Evolutionary conservation across 495 filamentous ascomycete genomes (phyloP).

Genomic region (Ascodesmis nigricans): DNA sequence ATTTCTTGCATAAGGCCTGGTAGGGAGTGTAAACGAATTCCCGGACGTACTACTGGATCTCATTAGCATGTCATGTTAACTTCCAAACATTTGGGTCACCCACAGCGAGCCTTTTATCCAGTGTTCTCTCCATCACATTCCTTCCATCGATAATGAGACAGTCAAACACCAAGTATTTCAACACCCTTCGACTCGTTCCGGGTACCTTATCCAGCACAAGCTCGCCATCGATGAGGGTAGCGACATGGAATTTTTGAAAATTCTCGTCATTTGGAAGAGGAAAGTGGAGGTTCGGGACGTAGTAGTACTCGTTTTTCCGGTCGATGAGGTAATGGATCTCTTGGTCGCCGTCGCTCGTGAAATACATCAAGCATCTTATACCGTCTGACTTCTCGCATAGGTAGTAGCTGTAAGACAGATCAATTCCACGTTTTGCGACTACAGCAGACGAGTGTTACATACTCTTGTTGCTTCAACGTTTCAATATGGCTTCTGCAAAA

Average conservation of each 20-base stretch:
- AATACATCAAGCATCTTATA: conserved; percentile 81
- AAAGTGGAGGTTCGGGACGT: conserved; percentile 55
- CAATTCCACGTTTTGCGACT: not conserved
- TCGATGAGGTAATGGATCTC: conserved; percentile 73
- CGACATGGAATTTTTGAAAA: conserved; percentile 43
- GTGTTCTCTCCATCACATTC: conserved; percentile 47
- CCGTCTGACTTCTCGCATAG: conserved; percentile 98
- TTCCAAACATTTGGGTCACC: not conserved
- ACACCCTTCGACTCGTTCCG: conserved; percentile 38
- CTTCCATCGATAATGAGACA: conserved; percentile 64
- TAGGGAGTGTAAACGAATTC: conserved; percentile 64
- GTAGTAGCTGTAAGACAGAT: conserved; percentile 40
- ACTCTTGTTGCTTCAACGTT: conserved; percentile 58
- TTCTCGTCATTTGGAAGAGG: conserved; percentile 39
- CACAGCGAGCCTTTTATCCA: conserved; percentile 63
- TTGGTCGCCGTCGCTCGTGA: conserved; percentile 34
- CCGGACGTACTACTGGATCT: conserved; percentile 41
- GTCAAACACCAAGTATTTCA: conserved; percentile 81
- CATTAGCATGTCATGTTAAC: conserved; percentile 5
- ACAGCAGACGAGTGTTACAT: conserved; percentile 15
- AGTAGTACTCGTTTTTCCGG: conserved; percentile 91
- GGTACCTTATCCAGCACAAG: conserved; percentile 56
- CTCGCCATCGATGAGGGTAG: conserved; percentile 81
- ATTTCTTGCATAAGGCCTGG: conserved; percentile 41
- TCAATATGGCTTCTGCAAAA: conserved; percentile 57